A percentile compares a stretch with the other conserved stretches of the same genome.
Evolutionary conservation across 1,284 basidiomycete species (phyloP).

Genomic region (Ganoderma meredithae): DNA sequence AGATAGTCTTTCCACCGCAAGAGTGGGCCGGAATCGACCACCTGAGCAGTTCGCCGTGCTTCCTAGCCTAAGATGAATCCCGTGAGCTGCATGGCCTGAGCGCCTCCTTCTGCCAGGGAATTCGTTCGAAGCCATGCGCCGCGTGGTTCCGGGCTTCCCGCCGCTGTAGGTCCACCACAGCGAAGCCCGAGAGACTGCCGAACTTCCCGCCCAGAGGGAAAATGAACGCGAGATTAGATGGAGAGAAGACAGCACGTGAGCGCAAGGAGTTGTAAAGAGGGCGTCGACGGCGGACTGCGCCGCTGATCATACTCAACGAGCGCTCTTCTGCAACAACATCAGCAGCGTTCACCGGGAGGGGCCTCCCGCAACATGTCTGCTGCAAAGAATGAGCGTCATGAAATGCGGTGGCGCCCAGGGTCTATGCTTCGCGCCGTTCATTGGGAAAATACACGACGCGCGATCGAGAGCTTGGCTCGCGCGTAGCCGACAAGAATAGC

Average conservation of each 20-base stretch:
- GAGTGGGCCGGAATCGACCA: slow-evolving; percentile 23
- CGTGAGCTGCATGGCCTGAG: slow-evolving; percentile 15
- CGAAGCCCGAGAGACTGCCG: slow-evolving; percentile 24
- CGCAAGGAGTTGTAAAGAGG: slow-evolving; percentile 6
- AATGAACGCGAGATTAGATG: neutral
- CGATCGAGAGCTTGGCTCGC: neutral
- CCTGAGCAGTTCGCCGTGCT: slow-evolving; percentile 33
- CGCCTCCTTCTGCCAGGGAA: slow-evolving; percentile 14
- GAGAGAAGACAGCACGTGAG: slow-evolving; percentile 16
- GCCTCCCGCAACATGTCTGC: slow-evolving; percentile 12
- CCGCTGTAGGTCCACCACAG: slow-evolving; percentile 33
- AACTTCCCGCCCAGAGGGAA: slow-evolving; percentile 11
- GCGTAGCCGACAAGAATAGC: slow-evolving; percentile 1
- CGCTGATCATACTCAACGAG: slow-evolving; percentile 29
- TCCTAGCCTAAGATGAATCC: slow-evolving; percentile 23
- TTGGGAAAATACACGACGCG: neutral
- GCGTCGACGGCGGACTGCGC: slow-evolving; percentile 19
- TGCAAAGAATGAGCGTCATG: neutral
- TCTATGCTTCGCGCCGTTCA: neutral
- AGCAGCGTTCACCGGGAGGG: slow-evolving; percentile 9
- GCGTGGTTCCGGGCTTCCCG: slow-evolving; percentile 30
- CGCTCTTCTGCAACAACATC: slow-evolving; percentile 6
- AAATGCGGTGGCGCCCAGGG: neutral
- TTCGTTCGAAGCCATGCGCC: slow-evolving; percentile 28
- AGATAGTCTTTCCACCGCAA: slow-evolving; percentile 30